These are phyloP conservation scores for Globisporangium apiculatum DNA, from an alignment of 352 stramenopile species.

Conservation along the genomic window DNA sequence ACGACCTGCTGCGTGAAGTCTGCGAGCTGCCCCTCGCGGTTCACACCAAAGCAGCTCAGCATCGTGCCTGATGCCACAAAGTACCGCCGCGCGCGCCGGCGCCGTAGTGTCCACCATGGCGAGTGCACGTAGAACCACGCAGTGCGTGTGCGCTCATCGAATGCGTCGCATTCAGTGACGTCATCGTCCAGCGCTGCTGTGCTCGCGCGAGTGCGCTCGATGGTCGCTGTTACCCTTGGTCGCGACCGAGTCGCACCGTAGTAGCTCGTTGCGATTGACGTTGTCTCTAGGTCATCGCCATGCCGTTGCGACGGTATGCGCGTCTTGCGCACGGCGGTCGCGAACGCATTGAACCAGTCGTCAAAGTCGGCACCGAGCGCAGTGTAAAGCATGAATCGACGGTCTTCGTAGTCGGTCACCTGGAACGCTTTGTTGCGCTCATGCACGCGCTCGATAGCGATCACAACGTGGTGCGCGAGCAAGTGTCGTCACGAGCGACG, in stretches of 20 bases:
- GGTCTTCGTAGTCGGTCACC: constrained; percentile 39
- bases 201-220: background rate
- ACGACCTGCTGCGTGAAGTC: constrained; percentile 22
- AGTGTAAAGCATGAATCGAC: constrained; percentile 28
- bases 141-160: constrained; percentile 14
- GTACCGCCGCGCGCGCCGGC: constrained; percentile 18
- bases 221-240: background rate
- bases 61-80: constrained; percentile 34
- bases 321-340: constrained; percentile 23
- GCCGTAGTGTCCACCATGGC: constrained; percentile 29
- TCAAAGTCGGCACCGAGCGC: constrained; percentile 38
- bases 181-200: background rate
- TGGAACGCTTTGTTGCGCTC: constrained; percentile 43
- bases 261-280: no score
- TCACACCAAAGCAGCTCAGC: constrained; percentile 45
- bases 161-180: background rate
- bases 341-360: constrained; percentile 34
- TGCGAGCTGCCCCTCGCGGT: constrained; percentile 35
- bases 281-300: no score
- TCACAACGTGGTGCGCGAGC: constrained; percentile 26
- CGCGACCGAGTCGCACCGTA: no score
- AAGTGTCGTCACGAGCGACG: no score
- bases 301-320: constrained; percentile 2
- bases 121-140: constrained; percentile 32
- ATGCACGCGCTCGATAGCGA: constrained; percentile 26